Evolutionary conservation across 495 filamentous ascomycete genomes (phyloP).

Genomic region (Hyaloscypha hepaticicola): DNA sequence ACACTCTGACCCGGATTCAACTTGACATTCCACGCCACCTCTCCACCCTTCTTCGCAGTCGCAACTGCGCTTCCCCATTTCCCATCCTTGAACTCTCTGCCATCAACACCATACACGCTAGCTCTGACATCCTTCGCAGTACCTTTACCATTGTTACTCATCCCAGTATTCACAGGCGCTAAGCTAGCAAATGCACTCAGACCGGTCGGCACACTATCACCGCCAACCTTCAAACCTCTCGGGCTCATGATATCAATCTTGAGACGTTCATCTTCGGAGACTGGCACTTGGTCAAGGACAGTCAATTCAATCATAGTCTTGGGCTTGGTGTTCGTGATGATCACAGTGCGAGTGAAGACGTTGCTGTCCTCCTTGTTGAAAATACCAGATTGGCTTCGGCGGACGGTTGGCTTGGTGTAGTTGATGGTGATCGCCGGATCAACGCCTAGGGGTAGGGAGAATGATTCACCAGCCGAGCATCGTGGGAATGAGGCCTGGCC

Average conservation of each 20-base stretch:
- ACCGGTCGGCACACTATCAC: slow-evolving; percentile 42
- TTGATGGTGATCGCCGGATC: slow-evolving; percentile 61
- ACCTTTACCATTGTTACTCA: neutral
- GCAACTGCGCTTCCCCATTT: slow-evolving; percentile 51
- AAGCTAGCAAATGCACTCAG: slow-evolving; percentile 25
- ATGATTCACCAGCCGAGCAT: slow-evolving; percentile 58
- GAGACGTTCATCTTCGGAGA: slow-evolving; percentile 64
- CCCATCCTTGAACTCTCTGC: slow-evolving; percentile 25
- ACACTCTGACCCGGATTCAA: slow-evolving; percentile 57
- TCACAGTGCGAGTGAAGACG: slow-evolving; percentile 55
- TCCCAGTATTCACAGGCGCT: slow-evolving; percentile 13
- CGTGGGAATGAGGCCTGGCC: slow-evolving; percentile 58
- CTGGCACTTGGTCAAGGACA: slow-evolving; percentile 66
- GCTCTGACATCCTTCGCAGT: slow-evolving; percentile 15
- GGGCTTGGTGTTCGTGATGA: slow-evolving; percentile 58
- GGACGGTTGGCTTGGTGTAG: slow-evolving; percentile 62
- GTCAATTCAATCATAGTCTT: slow-evolving; percentile 48
- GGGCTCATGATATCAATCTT: slow-evolving; percentile 54
- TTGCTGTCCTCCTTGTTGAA: slow-evolving; percentile 58
- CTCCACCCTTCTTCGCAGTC: slow-evolving; percentile 55
- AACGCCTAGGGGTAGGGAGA: slow-evolving; percentile 62
- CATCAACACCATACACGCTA: slow-evolving; percentile 19
- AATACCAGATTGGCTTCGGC: slow-evolving; percentile 49
- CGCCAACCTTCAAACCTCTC: slow-evolving; percentile 46
- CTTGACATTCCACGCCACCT: slow-evolving; percentile 59